Percentiles rank a stretch among this genome's conserved stretches.
phyloP scores from a whole-genome alignment of 768 basidiomycete genomes.

The Hebeloma cylindrosporum region DNA sequence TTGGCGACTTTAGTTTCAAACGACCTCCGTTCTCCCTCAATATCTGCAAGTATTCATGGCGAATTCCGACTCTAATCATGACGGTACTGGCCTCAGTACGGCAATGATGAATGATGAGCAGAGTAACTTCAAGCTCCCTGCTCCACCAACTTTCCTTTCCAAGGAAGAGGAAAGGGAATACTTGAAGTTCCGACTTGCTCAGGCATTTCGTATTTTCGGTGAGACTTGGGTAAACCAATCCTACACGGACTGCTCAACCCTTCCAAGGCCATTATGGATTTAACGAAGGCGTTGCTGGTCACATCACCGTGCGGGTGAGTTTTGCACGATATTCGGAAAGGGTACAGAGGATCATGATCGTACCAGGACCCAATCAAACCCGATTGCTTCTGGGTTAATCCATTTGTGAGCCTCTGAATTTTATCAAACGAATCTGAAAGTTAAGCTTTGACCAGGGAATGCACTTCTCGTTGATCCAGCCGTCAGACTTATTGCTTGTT shows the following conservation, averaged over 20 bases:
- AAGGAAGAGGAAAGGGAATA: conserved; percentile 41
- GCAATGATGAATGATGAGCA: conserved; percentile 18
- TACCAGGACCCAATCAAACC: conserved; percentile 38
- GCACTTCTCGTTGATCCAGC: conserved; percentile 46
- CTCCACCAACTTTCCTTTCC: conserved; percentile 33
- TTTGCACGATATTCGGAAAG: background rate
- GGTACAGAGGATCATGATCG: background rate
- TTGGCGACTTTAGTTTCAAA: background rate
- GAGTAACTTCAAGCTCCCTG: conserved; percentile 17
- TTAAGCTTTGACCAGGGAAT: conserved; percentile 32
- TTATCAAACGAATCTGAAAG: background rate
- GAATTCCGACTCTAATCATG: background rate
- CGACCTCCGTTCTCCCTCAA: background rate
- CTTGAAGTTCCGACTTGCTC: conserved; percentile 45
- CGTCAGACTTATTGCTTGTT: conserved; percentile 45
- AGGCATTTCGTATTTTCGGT: conserved; percentile 49
- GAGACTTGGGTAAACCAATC: too few species aligned
- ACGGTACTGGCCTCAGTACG: conserved; percentile 7
- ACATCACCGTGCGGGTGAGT: conserved; percentile 48
- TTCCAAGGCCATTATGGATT: conserved; percentile 39
- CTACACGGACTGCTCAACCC: background rate
- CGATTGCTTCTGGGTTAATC: conserved; percentile 51
- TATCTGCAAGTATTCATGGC: conserved; percentile 5
- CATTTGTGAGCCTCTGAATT: conserved; percentile 31
- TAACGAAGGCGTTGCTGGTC: conserved; percentile 49